Evolutionary conservation across 164 flowering plant species (phyloP), one percentile per base, ranked within the genome.

Genomic region (Echeveria elegans): DNA sequence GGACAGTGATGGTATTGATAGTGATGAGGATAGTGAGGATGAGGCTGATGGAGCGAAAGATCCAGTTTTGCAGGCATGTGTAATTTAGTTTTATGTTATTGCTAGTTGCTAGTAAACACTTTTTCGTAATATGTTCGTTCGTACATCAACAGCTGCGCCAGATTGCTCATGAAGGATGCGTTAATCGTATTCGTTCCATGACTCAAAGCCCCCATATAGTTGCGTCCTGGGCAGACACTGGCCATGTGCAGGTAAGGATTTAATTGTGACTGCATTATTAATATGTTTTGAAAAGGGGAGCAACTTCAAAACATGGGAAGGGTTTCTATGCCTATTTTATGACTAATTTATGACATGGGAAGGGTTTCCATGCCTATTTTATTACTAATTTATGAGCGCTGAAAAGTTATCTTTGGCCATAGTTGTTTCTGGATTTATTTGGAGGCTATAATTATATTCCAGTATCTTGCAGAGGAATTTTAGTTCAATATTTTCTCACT

Each of bases 131-230:
- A 11, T 36, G 7, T 60, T 8, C n/a, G 64, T 59, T 23, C 34
- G 1, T 23, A 30, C 14, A 24, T 52, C 29, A 66, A 68, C 86
- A 95, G 99, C 43, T 87, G 63, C 90, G 85, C 67, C 87, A 82
- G 82, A 87, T 92, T 66, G 74, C 81, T 53, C 99, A 91, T 84
- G 82, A 83, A 68, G 97, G 99, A 70, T 77, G 92, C 73, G 84
- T 95, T n/a, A 95, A 95, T 69, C 86, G 99, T 26, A 88, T 92
- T 58, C 93, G 97, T 63, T 84, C 92, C 34, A 92, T 95, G 97
- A 48, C 81, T 36, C 97, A 95, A 69, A 80, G 77, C 70, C 96
- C 97, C 50, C 96, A 95, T 70, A 88, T 95, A 72, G 86, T 92
- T 83, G 99, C 96, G 32, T 80, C 97, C 45, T 95, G 97, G 97